Conservation (phyloP, 2,329 filamentous ascomycete genomes). For the Elsinoe fawcettii region DNA sequence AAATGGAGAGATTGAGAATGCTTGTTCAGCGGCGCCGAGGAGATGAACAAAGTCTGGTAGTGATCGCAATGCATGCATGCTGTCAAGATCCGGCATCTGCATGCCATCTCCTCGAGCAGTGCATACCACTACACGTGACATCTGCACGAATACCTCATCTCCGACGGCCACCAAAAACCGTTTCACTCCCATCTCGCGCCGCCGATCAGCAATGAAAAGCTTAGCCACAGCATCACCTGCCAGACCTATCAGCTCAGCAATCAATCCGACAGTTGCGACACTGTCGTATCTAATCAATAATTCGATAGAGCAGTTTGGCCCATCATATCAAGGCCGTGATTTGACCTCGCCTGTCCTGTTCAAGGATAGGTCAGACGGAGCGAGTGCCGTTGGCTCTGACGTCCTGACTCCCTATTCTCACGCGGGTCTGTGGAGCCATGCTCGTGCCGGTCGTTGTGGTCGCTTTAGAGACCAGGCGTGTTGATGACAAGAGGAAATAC, state of each 20-base stretch:
- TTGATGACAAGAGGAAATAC: background rate
- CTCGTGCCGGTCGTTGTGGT: background rate
- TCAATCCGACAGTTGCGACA: conserved; percentile 3
- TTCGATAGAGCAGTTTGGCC: conserved; percentile 7
- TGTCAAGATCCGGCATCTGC: background rate
- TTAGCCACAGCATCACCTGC: background rate
- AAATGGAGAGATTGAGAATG: background rate
- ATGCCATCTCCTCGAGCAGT: background rate
- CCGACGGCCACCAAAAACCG: conserved; percentile 3
- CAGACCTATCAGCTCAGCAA: background rate
- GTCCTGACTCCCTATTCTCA: conserved; percentile 3
- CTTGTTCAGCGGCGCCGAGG: background rate
- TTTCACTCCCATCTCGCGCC: conserved; percentile 10
- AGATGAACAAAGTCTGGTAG: background rate
- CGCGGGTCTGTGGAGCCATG: background rate
- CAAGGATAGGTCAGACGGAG: background rate
- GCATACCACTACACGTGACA: background rate
- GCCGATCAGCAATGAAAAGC: conserved; percentile 13
- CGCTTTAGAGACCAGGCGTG: background rate
- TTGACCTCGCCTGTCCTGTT: background rate
- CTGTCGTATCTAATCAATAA: conserved; percentile 10
- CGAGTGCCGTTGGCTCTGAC: background rate
- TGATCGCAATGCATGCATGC: background rate
- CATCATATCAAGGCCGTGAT: background rate
- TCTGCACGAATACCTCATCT: background rate